Evolutionary conservation across 1,284 basidiomycete species (phyloP).

Genomic region (Microbotryum lychnidis-dioicae): DNA sequence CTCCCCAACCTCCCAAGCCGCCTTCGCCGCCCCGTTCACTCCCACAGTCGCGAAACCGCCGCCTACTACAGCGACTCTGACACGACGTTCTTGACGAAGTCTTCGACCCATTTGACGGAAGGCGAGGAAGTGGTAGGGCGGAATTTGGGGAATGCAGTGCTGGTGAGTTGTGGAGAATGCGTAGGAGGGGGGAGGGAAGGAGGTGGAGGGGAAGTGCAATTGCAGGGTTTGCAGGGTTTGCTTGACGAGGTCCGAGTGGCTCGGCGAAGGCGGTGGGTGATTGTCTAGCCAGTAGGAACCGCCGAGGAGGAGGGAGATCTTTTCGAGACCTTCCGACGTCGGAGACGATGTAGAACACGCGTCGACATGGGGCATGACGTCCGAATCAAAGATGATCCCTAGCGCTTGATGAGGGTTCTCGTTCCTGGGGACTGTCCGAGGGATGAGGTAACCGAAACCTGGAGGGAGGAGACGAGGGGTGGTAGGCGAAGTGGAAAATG

Average conservation of each 20-base stretch:
- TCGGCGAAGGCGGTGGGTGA: constrained; percentile 38
- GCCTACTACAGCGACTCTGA: constrained; percentile 64
- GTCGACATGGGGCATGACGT: constrained; percentile 39
- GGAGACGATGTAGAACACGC: neutral
- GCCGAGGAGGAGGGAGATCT: constrained; percentile 86
- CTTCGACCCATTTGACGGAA: constrained; percentile 55
- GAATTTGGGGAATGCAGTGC: constrained; percentile 70
- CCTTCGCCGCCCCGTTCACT: constrained; percentile 70
- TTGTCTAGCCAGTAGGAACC: constrained; percentile 55
- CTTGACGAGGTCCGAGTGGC: constrained; percentile 17
- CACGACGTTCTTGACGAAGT: constrained; percentile 49
- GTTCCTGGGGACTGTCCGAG: constrained; percentile 57
- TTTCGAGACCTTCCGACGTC: constrained; percentile 42
- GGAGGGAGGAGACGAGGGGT: constrained; percentile 41
- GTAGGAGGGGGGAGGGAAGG: constrained; percentile 54
- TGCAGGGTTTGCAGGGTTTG: constrained; percentile 45
- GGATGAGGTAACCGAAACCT: constrained; percentile 91
- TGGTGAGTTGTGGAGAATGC: constrained; percentile 53
- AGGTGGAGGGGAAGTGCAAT: constrained; percentile 47
- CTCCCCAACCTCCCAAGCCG: constrained; percentile 51
- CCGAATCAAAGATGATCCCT: constrained; percentile 56
- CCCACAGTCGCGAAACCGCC: constrained; percentile 84
- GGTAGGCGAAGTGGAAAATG: constrained; percentile 46
- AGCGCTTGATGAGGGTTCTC: constrained; percentile 37
- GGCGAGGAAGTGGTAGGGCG: constrained; percentile 51